Percentiles rank a stretch among this genome's conserved stretches.
phyloP scores from a whole-genome alignment of 1,284 basidiomycete genomes.

The Boletus mariae region DNA sequence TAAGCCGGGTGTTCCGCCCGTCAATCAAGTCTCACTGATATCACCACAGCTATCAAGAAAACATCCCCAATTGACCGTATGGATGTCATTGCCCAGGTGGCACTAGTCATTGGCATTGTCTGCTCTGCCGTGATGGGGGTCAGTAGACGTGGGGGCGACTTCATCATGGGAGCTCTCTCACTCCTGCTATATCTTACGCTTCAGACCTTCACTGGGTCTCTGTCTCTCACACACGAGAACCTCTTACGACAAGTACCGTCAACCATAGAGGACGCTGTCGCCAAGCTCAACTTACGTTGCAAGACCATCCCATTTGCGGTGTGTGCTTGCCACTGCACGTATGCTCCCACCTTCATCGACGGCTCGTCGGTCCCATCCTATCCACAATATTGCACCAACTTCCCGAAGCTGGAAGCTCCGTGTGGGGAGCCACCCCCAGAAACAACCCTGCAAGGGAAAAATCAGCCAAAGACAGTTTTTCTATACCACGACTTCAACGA shows the following conservation, averaged over 20 bases:
- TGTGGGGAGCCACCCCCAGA: conserved; percentile 5
- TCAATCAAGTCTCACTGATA: too few relatives aligned
- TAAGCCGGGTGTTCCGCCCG: too few relatives aligned
- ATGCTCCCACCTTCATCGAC: not conserved
- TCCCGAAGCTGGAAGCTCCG: not conserved
- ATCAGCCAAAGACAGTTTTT: not conserved
- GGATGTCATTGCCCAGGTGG: too few relatives aligned
- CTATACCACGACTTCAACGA: not conserved
- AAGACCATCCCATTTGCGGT: conserved; percentile 4
- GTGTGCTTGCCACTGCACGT: conserved; percentile 13
- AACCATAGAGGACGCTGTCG: not conserved
- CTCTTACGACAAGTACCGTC: conserved; percentile 8
- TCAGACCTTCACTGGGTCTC: not conserved
- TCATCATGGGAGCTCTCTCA: too few relatives aligned
- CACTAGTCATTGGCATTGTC: too few relatives aligned
- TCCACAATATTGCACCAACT: conserved; percentile 2
- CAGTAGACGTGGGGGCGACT: too few relatives aligned
- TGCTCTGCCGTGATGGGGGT: too few relatives aligned
- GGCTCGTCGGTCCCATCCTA: not conserved
- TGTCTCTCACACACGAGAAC: conserved; percentile 3
- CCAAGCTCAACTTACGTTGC: conserved; percentile 2
- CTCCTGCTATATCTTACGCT: conserved; percentile 6
- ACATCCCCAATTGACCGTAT: too few relatives aligned
- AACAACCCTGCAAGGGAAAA: not conserved
- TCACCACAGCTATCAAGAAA: too few relatives aligned